A percentile compares a stretch with the other conserved stretches of the same genome.
Evolutionary conservation across 345 rosid species (phyloP).

Genomic region (Melaleuca alternifolia): DNA sequence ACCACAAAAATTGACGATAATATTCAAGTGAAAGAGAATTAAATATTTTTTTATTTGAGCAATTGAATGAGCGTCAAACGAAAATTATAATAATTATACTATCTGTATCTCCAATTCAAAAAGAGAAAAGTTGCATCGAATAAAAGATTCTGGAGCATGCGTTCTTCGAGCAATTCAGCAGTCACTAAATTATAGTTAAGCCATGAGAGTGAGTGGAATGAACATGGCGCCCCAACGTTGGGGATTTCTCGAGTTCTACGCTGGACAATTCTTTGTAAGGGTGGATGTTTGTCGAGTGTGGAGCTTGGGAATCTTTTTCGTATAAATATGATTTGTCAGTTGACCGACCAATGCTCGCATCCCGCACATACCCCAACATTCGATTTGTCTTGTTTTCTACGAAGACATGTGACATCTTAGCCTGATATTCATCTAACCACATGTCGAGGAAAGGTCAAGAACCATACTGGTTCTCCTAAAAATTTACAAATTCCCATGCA

Average conservation of each 20-base stretch:
- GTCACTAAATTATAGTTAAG: neutral
- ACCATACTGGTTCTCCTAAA: neutral
- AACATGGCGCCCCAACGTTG: neutral
- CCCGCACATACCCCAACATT: too few relatives aligned
- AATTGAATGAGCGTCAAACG: too few relatives aligned
- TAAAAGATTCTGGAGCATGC: fast-evolving
- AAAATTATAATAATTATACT: too few relatives aligned
- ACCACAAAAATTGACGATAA: too few relatives aligned
- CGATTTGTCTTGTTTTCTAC: neutral
- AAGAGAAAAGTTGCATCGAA: too few relatives aligned
- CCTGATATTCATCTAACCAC: neutral
- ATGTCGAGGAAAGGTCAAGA: neutral
- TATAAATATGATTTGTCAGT: neutral
- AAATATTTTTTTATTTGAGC: too few relatives aligned
- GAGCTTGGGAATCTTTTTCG: neutral
- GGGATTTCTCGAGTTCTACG: neutral
- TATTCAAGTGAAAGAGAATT: too few relatives aligned
- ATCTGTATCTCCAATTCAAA: too few relatives aligned
- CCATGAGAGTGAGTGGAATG: neutral
- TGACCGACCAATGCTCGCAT: too few relatives aligned
- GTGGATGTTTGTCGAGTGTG: neutral
- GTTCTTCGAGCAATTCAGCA: neutral
- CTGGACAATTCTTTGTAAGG: neutral
- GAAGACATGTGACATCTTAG: neutral
- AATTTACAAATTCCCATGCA: too few relatives aligned